Evolutionary conservation across 768 basidiomycete species (phyloP).

Genomic region (Cystobasidium ongulense): DNA sequence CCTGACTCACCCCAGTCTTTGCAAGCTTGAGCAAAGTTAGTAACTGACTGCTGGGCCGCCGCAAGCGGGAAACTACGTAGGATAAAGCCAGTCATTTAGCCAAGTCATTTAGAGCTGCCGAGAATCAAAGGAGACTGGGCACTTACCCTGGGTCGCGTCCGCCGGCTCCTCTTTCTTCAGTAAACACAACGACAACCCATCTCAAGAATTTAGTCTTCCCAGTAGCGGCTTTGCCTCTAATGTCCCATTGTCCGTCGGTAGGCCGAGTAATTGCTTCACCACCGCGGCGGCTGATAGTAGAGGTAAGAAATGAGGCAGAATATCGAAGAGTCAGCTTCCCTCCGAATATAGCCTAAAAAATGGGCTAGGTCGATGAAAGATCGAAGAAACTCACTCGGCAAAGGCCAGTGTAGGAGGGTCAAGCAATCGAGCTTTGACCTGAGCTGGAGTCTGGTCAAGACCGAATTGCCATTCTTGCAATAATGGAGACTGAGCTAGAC

Average conservation of each 20-base stretch:
- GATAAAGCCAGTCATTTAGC: not conserved
- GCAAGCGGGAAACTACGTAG: not conserved
- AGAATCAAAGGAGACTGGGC: not conserved
- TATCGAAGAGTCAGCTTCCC: not conserved
- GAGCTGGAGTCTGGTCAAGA: not conserved
- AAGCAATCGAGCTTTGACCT: conserved; percentile 26
- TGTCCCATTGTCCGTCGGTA: conserved; percentile 27
- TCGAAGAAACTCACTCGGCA: not conserved
- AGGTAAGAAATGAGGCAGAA: not conserved
- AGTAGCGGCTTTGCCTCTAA: conserved; percentile 1
- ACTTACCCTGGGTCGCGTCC: conserved; percentile 9
- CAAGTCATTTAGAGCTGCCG: too few relatives aligned
- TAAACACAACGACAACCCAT: conserved; percentile 32
- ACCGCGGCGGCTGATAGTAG: not conserved
- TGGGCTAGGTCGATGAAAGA: not conserved
- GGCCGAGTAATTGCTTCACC: not conserved
- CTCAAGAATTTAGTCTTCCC: not conserved
- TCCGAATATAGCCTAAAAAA: not conserved
- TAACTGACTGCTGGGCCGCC: conserved; percentile 22
- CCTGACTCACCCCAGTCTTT: not conserved
- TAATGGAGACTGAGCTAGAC: not conserved
- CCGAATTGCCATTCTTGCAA: conserved; percentile 17
- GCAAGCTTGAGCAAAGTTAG: conserved; percentile 20
- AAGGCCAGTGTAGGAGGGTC: conserved; percentile 14
- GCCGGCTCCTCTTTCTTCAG: not conserved